phyloP scores from a whole-genome alignment of 805 yeast genomes.

The Candida silvatica region DNA sequence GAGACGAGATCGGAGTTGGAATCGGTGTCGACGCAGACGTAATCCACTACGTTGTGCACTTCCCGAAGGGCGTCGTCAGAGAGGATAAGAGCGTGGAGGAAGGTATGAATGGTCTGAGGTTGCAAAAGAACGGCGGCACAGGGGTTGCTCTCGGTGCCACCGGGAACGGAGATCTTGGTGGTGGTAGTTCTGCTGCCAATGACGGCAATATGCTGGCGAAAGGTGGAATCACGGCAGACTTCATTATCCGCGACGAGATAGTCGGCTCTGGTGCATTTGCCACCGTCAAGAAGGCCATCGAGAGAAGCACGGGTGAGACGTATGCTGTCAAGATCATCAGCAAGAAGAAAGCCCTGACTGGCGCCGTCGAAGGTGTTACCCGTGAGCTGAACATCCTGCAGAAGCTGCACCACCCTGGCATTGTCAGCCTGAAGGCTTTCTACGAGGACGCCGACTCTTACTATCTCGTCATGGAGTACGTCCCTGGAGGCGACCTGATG shows the following conservation, averaged over 20 bases:
- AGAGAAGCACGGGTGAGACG: conserved; percentile 74
- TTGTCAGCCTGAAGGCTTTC: conserved; percentile 74
- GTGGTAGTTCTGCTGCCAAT: neutral
- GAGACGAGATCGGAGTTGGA: conserved; percentile 90
- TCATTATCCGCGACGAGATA: conserved; percentile 72
- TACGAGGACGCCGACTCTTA: conserved; percentile 77
- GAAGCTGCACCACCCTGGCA: conserved; percentile 73
- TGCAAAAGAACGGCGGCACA: neutral
- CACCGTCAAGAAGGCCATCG: conserved; percentile 84
- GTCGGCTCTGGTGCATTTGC: conserved; percentile 99
- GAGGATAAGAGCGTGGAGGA: conserved; percentile 11
- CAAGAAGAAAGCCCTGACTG: conserved; percentile 67
- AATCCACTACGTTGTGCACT: conserved; percentile 41
- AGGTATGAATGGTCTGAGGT: neutral
- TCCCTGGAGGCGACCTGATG: conserved; percentile 96
- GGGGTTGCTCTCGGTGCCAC: neutral
- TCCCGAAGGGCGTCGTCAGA: conserved; percentile 26
- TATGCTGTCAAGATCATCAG: conserved; percentile 89
- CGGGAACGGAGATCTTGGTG: conserved; percentile 4
- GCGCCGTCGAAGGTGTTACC: conserved; percentile 72
- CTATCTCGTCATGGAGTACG: conserved; percentile 91
- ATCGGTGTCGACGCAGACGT: conserved; percentile 73
- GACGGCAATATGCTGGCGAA: neutral
- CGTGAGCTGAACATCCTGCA: conserved; percentile 79
- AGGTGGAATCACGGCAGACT: conserved; percentile 32